Conservation (phyloP, 306 rosid genomes). For the Bauhinia variegata region DNA sequence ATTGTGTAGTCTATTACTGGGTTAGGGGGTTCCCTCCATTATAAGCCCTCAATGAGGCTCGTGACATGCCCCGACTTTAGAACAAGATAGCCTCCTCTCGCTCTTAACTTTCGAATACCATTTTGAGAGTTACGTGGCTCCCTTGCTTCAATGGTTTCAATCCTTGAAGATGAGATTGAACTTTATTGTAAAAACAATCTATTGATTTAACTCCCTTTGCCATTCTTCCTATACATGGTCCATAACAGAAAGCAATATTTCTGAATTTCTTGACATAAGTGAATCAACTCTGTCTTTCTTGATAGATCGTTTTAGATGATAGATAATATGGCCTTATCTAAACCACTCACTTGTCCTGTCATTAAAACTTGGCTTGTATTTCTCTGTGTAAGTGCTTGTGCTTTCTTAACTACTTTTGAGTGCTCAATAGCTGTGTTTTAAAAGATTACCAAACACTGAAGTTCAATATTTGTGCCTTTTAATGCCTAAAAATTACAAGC, state of each 20-base stretch:
- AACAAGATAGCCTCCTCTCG: no score
- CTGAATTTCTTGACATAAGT: constrained; percentile 3
- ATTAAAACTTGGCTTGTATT: background rate
- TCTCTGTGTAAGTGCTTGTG: no score
- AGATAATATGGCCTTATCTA: background rate
- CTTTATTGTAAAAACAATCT: background rate
- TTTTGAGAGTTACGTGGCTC: background rate
- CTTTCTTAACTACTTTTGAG: no score
- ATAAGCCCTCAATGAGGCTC: no score
- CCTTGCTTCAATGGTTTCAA: constrained; percentile 8
- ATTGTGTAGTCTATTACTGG: background rate
- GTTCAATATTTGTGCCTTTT: no score
- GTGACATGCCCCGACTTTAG: no score
- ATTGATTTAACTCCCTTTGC: background rate
- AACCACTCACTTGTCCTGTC: background rate
- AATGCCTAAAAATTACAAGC: no score
- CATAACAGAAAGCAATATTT: background rate
- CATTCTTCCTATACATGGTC: constrained; percentile 1
- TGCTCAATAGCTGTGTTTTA: no score
- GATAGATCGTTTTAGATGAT: background rate
- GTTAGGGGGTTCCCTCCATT: no score
- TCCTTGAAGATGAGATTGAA: background rate
- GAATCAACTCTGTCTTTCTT: constrained; percentile 2
- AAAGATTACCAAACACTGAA: no score
- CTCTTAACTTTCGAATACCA: no score